phyloP scores from a whole-genome alignment of 768 basidiomycete genomes.

The Panellus pusillus region DNA sequence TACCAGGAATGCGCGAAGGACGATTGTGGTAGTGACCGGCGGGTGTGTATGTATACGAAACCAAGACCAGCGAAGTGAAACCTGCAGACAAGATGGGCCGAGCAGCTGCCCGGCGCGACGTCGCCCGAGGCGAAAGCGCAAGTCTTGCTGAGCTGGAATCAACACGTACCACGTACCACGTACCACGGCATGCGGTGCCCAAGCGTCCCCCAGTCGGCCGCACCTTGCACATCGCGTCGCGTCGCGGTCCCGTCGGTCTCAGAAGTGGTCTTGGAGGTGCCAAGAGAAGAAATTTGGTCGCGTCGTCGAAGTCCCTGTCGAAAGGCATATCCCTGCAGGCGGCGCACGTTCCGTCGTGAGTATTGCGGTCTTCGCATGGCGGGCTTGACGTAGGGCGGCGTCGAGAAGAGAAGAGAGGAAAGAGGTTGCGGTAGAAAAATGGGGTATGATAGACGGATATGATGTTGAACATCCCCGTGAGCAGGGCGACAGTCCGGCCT shows the following conservation, averaged over 20 bases:
- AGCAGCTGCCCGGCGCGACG: conserved; percentile 5
- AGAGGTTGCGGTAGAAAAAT: no score
- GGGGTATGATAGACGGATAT: no score
- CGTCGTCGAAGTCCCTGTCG: conserved; percentile 3
- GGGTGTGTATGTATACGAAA: neutral
- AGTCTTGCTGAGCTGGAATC: conserved; percentile 4
- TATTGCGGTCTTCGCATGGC: no score
- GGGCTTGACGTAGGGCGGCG: no score
- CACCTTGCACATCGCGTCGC: conserved; percentile 8
- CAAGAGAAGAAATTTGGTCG: neutral
- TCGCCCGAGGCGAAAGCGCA: conserved; percentile 10
- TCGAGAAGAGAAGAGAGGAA: no score
- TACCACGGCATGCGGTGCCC: conserved; percentile 8
- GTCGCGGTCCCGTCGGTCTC: neutral
- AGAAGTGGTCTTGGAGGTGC: neutral
- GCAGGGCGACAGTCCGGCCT: no score
- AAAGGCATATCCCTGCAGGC: neutral
- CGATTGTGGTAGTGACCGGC: no score
- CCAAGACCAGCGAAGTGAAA: neutral
- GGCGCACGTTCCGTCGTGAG: no score
- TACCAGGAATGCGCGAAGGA: no score
- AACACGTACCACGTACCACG: conserved; percentile 9
- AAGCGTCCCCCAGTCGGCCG: conserved; percentile 3
- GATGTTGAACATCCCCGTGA: no score
- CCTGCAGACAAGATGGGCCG: no score